These are phyloP conservation scores for Penicillium canariense DNA, from an alignment of 495 filamentous ascomycete species.

Conservation along the genomic window DNA sequence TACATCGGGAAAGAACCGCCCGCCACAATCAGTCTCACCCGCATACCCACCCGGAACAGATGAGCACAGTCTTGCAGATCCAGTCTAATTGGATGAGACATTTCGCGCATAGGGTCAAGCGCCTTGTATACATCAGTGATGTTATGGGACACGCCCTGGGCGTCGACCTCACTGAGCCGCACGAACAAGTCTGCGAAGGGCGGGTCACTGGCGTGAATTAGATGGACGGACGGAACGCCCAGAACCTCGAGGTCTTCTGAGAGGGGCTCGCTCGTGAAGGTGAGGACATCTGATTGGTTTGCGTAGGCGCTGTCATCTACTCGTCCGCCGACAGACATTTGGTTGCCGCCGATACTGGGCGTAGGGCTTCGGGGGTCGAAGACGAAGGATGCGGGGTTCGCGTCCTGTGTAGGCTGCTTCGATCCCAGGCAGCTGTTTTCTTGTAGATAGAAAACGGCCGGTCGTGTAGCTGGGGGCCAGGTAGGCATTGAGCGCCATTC, in stretches of 20 bases:
- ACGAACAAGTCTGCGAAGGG: slow-evolving; percentile 32
- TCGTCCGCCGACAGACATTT: slow-evolving; percentile 15
- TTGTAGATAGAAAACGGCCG: slow-evolving; percentile 22
- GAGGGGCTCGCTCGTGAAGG: slow-evolving; percentile 28
- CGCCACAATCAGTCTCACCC: slow-evolving; percentile 16
- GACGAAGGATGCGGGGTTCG: slow-evolving; percentile 19
- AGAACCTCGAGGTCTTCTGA: slow-evolving; percentile 22
- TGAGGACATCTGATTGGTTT: slow-evolving; percentile 25
- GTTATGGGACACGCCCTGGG: slow-evolving; percentile 24
- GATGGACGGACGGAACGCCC: slow-evolving; percentile 19
- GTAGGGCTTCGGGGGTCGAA: slow-evolving; percentile 31
- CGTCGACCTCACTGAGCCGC: slow-evolving; percentile 30
- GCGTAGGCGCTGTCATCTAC: slow-evolving; percentile 25
- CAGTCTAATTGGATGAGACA: slow-evolving; percentile 6
- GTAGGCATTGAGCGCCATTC: slow-evolving; percentile 18
- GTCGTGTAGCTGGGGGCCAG: slow-evolving; percentile 14
- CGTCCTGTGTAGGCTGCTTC: slow-evolving; percentile 9
- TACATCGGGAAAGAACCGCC: slow-evolving; percentile 23
- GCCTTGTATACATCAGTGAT: slow-evolving; percentile 23
- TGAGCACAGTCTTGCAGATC: slow-evolving; percentile 21
- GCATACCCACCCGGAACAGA: slow-evolving; percentile 11
- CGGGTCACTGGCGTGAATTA: slow-evolving; percentile 23
- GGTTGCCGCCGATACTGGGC: slow-evolving; percentile 22
- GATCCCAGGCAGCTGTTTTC: slow-evolving; percentile 4
- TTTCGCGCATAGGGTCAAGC: slow-evolving; percentile 17